A percentile compares a stretch with the other conserved stretches of the same genome.
Conservation (phyloP, 2,329 filamentous ascomycete genomes). For the Diaporthe vexans region DNA sequence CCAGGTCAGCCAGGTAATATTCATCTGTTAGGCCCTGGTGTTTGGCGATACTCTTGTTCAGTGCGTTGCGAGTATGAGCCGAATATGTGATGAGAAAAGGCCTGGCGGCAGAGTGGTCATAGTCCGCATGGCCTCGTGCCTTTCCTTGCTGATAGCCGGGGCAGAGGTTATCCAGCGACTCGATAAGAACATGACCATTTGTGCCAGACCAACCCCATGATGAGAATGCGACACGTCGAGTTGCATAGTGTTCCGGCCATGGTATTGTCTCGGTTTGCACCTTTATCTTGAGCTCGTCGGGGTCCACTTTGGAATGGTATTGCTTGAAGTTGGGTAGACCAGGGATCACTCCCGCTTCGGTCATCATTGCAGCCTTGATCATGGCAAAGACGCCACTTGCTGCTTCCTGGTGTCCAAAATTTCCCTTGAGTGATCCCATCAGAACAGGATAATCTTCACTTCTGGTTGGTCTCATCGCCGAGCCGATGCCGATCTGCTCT, state of each 20-base stretch:
- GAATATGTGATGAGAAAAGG: neutral
- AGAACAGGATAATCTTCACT: neutral
- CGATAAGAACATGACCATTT: neutral
- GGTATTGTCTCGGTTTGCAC: conserved; percentile 1
- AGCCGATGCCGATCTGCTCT: neutral
- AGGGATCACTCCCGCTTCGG: neutral
- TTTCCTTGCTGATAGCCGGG: neutral
- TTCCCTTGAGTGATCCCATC: neutral
- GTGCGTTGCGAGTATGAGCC: neutral
- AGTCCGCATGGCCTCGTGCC: neutral
- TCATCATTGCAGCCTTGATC: conserved; percentile 7
- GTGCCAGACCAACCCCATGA: conserved; percentile 6
- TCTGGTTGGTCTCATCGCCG: neutral
- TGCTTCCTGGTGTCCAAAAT: neutral
- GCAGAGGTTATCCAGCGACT: neutral
- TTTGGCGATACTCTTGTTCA: neutral
- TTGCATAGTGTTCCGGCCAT: neutral
- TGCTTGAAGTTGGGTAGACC: neutral
- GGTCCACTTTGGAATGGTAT: neutral
- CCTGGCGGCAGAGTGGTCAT: neutral
- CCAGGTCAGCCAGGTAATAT: neutral
- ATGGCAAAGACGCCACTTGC: neutral
- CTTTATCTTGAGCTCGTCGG: neutral
- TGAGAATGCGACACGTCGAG: neutral
- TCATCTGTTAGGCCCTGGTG: neutral